These are phyloP conservation scores for Apiotrichum porosum DNA, from an alignment of 1,284 basidiomycete genomes.

Conservation along the genomic window DNA sequence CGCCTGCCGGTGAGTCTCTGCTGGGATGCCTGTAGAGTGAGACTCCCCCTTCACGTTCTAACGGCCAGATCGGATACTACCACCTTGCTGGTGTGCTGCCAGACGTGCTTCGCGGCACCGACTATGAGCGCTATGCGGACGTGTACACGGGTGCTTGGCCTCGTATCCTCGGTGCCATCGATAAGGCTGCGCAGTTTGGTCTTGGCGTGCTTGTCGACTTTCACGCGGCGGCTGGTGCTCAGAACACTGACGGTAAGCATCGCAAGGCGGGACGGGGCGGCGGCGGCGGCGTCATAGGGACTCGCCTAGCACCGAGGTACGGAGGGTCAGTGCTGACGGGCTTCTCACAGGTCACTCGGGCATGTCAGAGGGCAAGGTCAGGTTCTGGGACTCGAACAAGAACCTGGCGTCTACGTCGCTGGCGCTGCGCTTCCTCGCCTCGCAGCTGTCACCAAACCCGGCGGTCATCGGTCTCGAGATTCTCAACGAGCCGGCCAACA, in stretches of 20 bases:
- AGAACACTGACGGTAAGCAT: constrained; percentile 50
- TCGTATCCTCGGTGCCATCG: constrained; percentile 63
- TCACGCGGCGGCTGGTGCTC: constrained; percentile 51
- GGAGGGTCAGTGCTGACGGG: neutral
- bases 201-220: constrained; percentile 71
- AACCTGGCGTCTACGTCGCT: constrained; percentile 59
- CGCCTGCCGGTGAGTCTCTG: constrained; percentile 64
- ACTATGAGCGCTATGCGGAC: constrained; percentile 59
- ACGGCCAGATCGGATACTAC: constrained; percentile 64
- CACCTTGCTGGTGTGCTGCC: constrained; percentile 62
- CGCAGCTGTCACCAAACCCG: constrained; percentile 50
- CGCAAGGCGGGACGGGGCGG: no score
- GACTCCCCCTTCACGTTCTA: constrained; percentile 2
- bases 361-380: constrained; percentile 42
- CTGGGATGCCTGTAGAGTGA: no score
- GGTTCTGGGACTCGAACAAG: constrained; percentile 45
- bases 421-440: constrained; percentile 52
- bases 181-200: constrained; percentile 58
- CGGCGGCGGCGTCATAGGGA: no score
- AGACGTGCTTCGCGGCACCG: constrained; percentile 64
- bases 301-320: no score
- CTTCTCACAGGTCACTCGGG: constrained; percentile 40
- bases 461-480: constrained; percentile 78
- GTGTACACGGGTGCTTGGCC: constrained; percentile 70
- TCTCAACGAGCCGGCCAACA: constrained; percentile 71